Conservation (phyloP, 768 basidiomycete genomes). For the Rhizopogon salebrosus region DNA sequence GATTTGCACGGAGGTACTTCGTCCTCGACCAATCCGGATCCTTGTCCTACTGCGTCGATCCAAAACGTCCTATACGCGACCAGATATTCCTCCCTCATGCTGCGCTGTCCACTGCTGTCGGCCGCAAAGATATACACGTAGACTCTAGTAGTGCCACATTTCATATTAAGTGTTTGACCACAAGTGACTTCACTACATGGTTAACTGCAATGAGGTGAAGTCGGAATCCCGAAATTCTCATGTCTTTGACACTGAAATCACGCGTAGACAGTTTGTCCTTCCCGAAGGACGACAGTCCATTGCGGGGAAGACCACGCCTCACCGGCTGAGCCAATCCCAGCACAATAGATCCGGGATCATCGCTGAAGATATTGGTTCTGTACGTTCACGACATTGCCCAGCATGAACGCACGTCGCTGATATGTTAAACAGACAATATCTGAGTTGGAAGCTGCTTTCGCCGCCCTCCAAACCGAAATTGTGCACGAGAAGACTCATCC, state of each 20-base stretch:
- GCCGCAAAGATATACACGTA: slow-evolving; percentile 75
- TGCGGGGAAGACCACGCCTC: slow-evolving; percentile 23
- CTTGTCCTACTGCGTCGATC: slow-evolving; percentile 72
- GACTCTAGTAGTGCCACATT: slow-evolving; percentile 75
- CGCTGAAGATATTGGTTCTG: slow-evolving; percentile 63
- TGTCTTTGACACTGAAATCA: not conserved
- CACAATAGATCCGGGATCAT: slow-evolving; percentile 45
- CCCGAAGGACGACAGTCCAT: slow-evolving; percentile 35
- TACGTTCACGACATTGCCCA: slow-evolving; percentile 20
- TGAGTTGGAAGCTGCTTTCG: slow-evolving; percentile 53
- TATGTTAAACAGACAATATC: slow-evolving; percentile 42
- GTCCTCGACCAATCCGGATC: slow-evolving; percentile 60
- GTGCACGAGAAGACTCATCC: slow-evolving; percentile 31
- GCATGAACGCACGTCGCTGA: not conserved
- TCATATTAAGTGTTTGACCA: slow-evolving; percentile 73
- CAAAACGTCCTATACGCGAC: slow-evolving; percentile 67
- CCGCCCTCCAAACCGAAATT: slow-evolving; percentile 35
- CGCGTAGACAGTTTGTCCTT: slow-evolving; percentile 53
- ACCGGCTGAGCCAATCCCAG: slow-evolving; percentile 40
- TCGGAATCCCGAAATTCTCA: not conserved
- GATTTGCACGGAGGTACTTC: slow-evolving; percentile 84
- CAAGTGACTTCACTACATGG: slow-evolving; percentile 70
- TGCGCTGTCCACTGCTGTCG: slow-evolving; percentile 71
- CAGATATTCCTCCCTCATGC: slow-evolving; percentile 61
- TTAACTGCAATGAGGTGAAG: slow-evolving; percentile 67